Conservation (phyloP, 345 rosid genomes). For the Populus ilicifolia region DNA sequence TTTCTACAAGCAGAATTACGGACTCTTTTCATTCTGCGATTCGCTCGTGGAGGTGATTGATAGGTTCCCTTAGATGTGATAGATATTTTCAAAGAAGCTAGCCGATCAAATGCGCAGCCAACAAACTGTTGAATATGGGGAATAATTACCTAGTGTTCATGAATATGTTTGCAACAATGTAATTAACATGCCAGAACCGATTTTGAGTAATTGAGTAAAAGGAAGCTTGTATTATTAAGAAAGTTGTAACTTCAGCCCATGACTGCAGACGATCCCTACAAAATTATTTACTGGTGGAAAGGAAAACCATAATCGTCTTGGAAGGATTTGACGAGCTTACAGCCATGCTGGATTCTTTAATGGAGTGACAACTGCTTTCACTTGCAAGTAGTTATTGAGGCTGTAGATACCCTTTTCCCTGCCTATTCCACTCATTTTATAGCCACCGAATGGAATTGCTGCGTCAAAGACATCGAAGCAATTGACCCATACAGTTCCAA, state of each 20-base stretch:
- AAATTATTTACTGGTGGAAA: neutral
- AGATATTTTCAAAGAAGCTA: neutral
- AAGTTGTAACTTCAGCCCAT: neutral
- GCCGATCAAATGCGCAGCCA: neutral
- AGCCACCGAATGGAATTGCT: constrained; percentile 86
- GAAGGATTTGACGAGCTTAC: constrained; percentile 7
- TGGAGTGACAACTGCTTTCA: constrained; percentile 82
- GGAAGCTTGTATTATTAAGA: neutral
- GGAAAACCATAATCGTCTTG: neutral
- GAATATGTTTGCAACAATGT: neutral
- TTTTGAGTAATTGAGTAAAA: neutral
- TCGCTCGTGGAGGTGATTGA: neutral
- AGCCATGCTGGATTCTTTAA: constrained; percentile 88
- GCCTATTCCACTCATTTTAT: constrained; percentile 87
- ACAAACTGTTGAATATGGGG: neutral
- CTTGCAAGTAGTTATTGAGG: constrained; percentile 76
- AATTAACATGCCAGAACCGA: no score
- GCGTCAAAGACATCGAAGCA: constrained; percentile 77
- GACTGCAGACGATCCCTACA: neutral
- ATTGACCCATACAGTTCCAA: constrained; percentile 75
- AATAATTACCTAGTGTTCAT: neutral
- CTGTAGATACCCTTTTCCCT: constrained; percentile 85
- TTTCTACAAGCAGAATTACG: no score
- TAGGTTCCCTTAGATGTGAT: neutral
- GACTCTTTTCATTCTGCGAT: neutral